Conservation (phyloP, 164 flowering plant genomes). For the Platanus orientalis region DNA sequence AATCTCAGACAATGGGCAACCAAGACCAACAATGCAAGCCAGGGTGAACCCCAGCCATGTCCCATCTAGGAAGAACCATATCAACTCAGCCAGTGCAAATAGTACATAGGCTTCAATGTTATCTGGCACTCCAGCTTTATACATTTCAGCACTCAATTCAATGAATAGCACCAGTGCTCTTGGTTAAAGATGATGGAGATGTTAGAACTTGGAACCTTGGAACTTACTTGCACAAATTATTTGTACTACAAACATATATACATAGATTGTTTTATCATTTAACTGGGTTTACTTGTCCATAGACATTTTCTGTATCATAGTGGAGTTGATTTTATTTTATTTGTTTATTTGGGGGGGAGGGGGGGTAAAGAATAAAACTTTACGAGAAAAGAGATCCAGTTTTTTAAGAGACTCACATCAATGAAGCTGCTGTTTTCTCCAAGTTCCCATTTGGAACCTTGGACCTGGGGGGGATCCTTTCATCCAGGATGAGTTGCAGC, state of each 20-base stretch:
- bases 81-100: constrained; percentile 68
- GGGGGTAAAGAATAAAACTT: too few species aligned
- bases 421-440: constrained; percentile 43
- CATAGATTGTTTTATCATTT: too few species aligned
- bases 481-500: constrained; percentile 70
- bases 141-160: constrained; percentile 79
- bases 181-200: constrained; percentile 11
- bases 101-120: constrained; percentile 68
- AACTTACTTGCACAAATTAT: too few species aligned
- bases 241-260: too few species aligned
- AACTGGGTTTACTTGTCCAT: too few species aligned
- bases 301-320: too few species aligned
- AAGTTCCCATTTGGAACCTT: constrained; percentile 35
- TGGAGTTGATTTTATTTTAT: too few species aligned
- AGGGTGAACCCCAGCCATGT: constrained; percentile 67
- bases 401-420: constrained; percentile 55
- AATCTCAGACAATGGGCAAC: constrained; percentile 81
- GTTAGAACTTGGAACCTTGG: too few species aligned
- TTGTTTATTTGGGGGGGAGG: too few species aligned
- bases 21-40: constrained; percentile 68
- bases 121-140: constrained; percentile 75
- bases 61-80: constrained; percentile 65
- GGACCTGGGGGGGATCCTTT: constrained; percentile 28
- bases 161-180: constrained; percentile 65
- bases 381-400: too few species aligned